These are phyloP conservation scores for Geranium rotundifolium DNA, from an alignment of 345 rosid species.

Conservation along the genomic window DNA sequence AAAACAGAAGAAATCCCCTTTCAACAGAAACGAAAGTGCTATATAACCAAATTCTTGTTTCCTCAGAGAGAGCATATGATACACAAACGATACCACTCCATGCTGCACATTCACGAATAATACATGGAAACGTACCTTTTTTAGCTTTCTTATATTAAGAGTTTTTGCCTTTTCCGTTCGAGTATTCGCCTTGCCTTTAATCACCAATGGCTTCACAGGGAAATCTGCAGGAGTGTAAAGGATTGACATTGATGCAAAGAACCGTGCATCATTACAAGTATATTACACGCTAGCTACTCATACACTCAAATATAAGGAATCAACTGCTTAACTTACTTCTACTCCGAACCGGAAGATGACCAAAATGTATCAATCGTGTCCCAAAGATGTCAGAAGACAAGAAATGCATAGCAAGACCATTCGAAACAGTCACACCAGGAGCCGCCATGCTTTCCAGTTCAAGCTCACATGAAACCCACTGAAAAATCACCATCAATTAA, in stretches of 20 bases:
- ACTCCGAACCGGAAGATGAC: conserved; percentile 9
- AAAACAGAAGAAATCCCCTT: background rate
- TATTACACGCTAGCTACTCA: background rate
- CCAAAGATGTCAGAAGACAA: conserved; percentile 22
- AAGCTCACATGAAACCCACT: background rate
- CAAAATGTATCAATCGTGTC: conserved; percentile 5
- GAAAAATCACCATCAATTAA: background rate
- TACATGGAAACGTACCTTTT: conserved; percentile 40
- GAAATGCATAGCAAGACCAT: conserved; percentile 19
- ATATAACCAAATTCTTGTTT: no score
- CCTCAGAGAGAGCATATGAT: background rate
- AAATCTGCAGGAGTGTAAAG: conserved; percentile 14
- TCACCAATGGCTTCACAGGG: conserved; percentile 21
- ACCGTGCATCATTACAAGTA: background rate
- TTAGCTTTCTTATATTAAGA: conserved; percentile 45
- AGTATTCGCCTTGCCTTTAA: conserved; percentile 40
- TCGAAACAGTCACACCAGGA: conserved; percentile 13
- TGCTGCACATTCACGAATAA: background rate
- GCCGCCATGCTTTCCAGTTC: background rate
- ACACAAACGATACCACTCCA: background rate
- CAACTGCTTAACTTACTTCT: conserved; percentile 18
- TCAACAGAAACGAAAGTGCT: background rate
- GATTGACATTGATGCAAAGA: conserved; percentile 1
- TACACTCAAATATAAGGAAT: background rate
- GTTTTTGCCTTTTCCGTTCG: conserved; percentile 59